These are phyloP conservation scores for Yamadazyma paraphyllophila DNA, from an alignment of 805 yeast genomes.

Conservation along the genomic window DNA sequence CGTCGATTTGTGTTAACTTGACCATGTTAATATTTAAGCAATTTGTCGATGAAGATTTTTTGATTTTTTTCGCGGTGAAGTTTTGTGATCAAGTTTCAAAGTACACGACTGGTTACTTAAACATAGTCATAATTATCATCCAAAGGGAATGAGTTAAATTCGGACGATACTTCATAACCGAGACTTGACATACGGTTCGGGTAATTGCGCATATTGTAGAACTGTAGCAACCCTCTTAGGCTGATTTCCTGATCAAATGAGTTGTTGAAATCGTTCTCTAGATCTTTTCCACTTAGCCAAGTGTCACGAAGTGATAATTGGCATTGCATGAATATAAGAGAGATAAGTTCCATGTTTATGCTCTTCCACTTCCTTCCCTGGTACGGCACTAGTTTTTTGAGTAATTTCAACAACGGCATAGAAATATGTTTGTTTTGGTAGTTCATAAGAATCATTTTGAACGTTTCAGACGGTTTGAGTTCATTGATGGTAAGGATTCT, in stretches of 20 bases:
- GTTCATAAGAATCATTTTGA: constrained; percentile 56
- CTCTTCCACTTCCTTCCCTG: constrained; percentile 94
- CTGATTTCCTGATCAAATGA: constrained; percentile 87
- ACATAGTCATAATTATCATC: constrained; percentile 15
- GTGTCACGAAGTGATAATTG: constrained; percentile 72
- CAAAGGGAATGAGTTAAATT: constrained; percentile 10
- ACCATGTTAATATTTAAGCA: constrained; percentile 49
- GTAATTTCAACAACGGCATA: constrained; percentile 66
- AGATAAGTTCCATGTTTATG: constrained; percentile 88
- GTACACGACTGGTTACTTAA: not conserved
- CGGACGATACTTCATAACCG: constrained; percentile 45
- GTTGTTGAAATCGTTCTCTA: constrained; percentile 69
- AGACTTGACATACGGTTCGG: constrained; percentile 49
- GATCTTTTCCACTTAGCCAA: constrained; percentile 83
- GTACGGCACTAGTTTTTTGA: constrained; percentile 81
- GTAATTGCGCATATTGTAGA: constrained; percentile 65
- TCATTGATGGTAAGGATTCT: constrained; percentile 64
- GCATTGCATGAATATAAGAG: constrained; percentile 78
- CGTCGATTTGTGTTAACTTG: constrained; percentile 70
- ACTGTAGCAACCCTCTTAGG: constrained; percentile 71
- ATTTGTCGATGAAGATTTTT: constrained; percentile 12
- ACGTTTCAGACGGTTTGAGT: constrained; percentile 58
- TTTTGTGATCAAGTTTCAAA: too few relatives aligned
- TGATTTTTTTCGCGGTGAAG: not conserved
- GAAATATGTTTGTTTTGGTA: constrained; percentile 60